A percentile compares a stretch with the other conserved stretches of the same genome.
These are phyloP conservation scores for Camelina sativa DNA, from an alignment of 345 rosid species.

Conservation along the genomic window DNA sequence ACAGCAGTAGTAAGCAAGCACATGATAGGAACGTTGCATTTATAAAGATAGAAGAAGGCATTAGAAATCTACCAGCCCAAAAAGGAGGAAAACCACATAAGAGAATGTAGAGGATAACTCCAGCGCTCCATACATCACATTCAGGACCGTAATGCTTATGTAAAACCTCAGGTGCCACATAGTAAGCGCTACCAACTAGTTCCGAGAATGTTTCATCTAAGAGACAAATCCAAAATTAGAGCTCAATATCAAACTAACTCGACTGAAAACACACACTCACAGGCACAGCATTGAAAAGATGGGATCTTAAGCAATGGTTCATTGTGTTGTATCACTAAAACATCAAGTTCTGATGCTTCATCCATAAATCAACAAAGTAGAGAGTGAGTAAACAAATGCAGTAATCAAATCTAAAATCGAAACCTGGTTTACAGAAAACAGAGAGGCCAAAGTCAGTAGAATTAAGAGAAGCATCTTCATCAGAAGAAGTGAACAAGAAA, in stretches of 20 bases:
- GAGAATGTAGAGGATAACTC: slow-evolving; percentile 73
- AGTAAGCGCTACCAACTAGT: slow-evolving; percentile 87
- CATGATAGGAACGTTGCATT: background rate
- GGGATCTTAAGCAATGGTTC: slow-evolving; percentile 4
- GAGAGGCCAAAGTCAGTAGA: slow-evolving; percentile 88
- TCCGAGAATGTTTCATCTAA: slow-evolving; percentile 60
- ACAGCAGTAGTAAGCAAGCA: slow-evolving; percentile 1
- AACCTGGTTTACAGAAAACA: slow-evolving; percentile 77
- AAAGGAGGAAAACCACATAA: slow-evolving; percentile 82
- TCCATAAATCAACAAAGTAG: too few species aligned
- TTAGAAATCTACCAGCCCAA: slow-evolving; percentile 66
- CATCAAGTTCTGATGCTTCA: too few species aligned
- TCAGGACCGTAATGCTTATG: slow-evolving; percentile 72
- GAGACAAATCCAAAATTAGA: background rate
- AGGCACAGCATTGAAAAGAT: slow-evolving; percentile 12
- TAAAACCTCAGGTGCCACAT: slow-evolving; percentile 83
- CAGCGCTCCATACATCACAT: slow-evolving; percentile 87
- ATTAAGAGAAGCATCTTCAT: slow-evolving; percentile 78
- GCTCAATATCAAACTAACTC: slow-evolving; percentile 22
- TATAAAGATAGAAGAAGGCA: slow-evolving; percentile 26
- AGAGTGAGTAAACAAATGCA: background rate
- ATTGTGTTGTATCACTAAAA: background rate
- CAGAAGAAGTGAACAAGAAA: slow-evolving; percentile 61
- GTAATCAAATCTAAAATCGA: background rate
- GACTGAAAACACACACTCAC: background rate